Evolutionary conservation across 805 yeast species (phyloP).

Genomic region (Saccharomyces mikatae): DNA sequence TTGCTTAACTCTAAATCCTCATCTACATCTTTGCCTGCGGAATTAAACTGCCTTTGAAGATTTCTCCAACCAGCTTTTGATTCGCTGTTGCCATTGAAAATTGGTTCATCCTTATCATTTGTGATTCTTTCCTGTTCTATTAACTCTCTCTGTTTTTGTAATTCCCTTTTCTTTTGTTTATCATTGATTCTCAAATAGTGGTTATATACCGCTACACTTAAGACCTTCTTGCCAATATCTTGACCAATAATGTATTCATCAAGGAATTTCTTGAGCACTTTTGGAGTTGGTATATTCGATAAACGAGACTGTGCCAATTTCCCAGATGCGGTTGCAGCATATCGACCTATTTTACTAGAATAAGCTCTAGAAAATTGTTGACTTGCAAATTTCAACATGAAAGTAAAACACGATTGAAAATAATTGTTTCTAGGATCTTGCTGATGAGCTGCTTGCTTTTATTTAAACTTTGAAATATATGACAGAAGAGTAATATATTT

Average conservation of each 20-base stretch:
- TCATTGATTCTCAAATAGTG: constrained; percentile 46
- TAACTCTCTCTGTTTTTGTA: constrained; percentile 21
- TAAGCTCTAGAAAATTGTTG: background rate
- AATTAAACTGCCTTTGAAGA: constrained; percentile 24
- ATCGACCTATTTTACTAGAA: background rate
- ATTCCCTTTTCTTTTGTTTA: constrained; percentile 28
- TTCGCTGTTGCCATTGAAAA: constrained; percentile 22
- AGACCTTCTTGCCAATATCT: constrained; percentile 46
- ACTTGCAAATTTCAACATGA: background rate
- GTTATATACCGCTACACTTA: constrained; percentile 54
- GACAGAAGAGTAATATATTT: background rate
- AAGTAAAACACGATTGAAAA: background rate
- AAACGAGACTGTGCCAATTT: constrained; percentile 10
- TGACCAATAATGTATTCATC: constrained; percentile 52
- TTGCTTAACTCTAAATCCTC: constrained; percentile 44
- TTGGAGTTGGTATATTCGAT: constrained; percentile 39
- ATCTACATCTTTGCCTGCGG: constrained; percentile 15
- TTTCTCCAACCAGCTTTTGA: constrained; percentile 25
- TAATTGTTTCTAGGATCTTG: background rate
- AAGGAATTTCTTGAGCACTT: constrained; percentile 35
- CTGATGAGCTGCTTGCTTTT: background rate
- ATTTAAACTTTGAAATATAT: background rate
- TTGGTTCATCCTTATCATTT: constrained; percentile 16
- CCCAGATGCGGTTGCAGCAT: constrained; percentile 9
- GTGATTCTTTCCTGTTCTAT: constrained; percentile 27